Percentiles rank a stretch among this genome's conserved stretches.
Evolutionary conservation across 768 basidiomycete genomes (phyloP).

Genomic region (Boletellus sp.): DNA sequence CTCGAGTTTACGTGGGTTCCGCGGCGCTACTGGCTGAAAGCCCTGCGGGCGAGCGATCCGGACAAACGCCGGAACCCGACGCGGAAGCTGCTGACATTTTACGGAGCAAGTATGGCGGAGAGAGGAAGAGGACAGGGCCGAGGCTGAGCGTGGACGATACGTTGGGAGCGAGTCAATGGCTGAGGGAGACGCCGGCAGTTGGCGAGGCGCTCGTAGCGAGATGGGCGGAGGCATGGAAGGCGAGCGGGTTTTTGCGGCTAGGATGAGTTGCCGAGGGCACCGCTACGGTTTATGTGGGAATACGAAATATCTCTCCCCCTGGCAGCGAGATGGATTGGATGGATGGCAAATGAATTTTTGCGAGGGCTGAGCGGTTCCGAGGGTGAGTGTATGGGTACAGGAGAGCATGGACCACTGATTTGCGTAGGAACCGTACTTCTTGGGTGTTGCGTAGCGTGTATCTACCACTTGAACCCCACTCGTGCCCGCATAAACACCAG

Average conservation of each 20-base stretch:
- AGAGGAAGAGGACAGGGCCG: constrained; percentile 4
- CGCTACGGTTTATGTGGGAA: no score
- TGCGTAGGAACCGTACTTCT: no score
- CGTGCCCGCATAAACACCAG: no score
- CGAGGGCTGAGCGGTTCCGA: no score
- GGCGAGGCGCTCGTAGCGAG: constrained; percentile 34
- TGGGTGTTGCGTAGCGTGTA: no score
- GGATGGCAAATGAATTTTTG: no score
- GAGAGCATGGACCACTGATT: no score
- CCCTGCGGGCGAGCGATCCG: constrained; percentile 19
- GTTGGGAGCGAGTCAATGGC: constrained; percentile 14
- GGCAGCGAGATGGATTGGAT: no score
- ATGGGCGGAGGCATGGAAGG: constrained; percentile 43
- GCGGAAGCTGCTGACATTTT: constrained; percentile 24
- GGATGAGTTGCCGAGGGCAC: no score
- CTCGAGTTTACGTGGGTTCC: constrained; percentile 27
- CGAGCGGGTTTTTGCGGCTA: constrained; percentile 42
- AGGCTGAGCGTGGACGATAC: constrained; percentile 11
- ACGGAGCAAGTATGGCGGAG: constrained; percentile 22
- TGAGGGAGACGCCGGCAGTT: constrained; percentile 15
- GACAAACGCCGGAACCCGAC: constrained; percentile 24
- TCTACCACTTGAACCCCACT: no score
- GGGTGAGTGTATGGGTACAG: no score
- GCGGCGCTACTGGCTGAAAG: constrained; percentile 22
- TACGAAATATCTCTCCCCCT: no score